phyloP scores from a whole-genome alignment of 2,329 filamentous ascomycete genomes.

The Beauveria medogensis region DNA sequence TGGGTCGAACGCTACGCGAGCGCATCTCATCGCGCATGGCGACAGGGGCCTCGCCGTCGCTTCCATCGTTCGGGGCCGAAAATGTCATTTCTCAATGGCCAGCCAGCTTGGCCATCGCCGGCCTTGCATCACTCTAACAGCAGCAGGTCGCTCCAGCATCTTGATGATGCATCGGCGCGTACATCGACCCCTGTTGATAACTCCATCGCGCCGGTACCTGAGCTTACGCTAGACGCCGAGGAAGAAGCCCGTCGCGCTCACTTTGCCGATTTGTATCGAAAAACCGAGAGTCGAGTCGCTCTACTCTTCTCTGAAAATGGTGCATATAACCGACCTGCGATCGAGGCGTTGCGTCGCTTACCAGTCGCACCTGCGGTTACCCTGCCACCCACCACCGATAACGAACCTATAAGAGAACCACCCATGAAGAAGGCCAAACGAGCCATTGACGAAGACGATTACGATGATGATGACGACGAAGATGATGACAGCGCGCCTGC shows the following conservation, averaged over 20 bases:
- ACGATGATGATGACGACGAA: slow-evolving; percentile 75
- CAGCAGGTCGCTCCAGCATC: slow-evolving; percentile 44
- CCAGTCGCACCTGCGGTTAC: slow-evolving; percentile 30
- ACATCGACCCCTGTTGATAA: slow-evolving; percentile 45
- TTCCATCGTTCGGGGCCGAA: slow-evolving; percentile 42
- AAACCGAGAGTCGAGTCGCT: slow-evolving; percentile 68
- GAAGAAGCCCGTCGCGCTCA: slow-evolving; percentile 65
- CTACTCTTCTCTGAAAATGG: slow-evolving; percentile 60
- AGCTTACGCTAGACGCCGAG: slow-evolving; percentile 51
- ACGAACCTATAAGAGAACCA: slow-evolving; percentile 50
- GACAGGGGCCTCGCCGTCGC: slow-evolving; percentile 39
- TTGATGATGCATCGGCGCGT: slow-evolving; percentile 51
- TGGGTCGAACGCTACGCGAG: slow-evolving; percentile 43
- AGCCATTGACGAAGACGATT: slow-evolving; percentile 76
- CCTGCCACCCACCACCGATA: slow-evolving; percentile 49
- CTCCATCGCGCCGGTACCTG: slow-evolving; percentile 46
- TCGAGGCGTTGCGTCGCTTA: slow-evolving; percentile 44
- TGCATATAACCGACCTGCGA: slow-evolving; percentile 41
- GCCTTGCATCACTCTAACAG: slow-evolving; percentile 40
- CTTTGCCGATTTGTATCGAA: slow-evolving; percentile 71
- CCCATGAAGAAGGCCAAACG: slow-evolving; percentile 68
- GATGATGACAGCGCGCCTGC: slow-evolving; percentile 50
- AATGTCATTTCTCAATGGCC: slow-evolving; percentile 62
- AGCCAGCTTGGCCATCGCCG: slow-evolving; percentile 56
- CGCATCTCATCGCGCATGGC: slow-evolving; percentile 47